Evolutionary conservation across 78 protist species (phyloP).

Genomic region (Dictyostelium discoideum): DNA sequence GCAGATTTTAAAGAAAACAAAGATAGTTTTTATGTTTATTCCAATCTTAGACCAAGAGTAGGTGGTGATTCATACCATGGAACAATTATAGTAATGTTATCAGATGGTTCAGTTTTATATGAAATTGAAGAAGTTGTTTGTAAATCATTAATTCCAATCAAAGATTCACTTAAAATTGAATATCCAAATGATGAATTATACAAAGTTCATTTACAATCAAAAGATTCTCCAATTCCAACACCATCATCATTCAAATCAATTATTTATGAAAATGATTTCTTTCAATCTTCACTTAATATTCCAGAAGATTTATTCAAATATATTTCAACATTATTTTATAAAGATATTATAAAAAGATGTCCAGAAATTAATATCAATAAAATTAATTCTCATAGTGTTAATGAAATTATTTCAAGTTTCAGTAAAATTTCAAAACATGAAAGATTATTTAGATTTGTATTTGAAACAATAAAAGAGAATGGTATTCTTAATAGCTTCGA

Average conservation of each 20-base stretch:
- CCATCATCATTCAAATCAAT: not conserved
- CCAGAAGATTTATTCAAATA: not conserved
- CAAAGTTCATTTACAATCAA: conserved; percentile 15
- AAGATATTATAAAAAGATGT: not conserved
- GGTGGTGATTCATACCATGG: not conserved
- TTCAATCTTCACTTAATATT: not conserved
- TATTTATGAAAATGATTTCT: not conserved
- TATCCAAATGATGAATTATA: conserved; percentile 21
- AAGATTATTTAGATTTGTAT: not conserved
- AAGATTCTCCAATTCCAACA: conserved; percentile 15
- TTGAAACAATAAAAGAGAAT: not conserved
- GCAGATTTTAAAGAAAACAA: too few species aligned
- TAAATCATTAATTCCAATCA: not conserved
- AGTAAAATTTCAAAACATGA: not conserved
- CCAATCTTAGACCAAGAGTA: not conserved
- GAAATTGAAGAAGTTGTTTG: not conserved
- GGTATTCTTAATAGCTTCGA: not conserved
- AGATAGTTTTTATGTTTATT: not conserved
- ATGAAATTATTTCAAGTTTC: not conserved
- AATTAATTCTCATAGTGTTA: not conserved
- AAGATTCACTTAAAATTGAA: not conserved
- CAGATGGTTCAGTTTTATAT: conserved; percentile 31
- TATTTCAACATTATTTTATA: not conserved
- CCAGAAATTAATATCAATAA: not conserved
- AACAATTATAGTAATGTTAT: not conserved